phyloP scores from a whole-genome alignment of 106 monocot genomes.

The Cymbidium sinense region DNA sequence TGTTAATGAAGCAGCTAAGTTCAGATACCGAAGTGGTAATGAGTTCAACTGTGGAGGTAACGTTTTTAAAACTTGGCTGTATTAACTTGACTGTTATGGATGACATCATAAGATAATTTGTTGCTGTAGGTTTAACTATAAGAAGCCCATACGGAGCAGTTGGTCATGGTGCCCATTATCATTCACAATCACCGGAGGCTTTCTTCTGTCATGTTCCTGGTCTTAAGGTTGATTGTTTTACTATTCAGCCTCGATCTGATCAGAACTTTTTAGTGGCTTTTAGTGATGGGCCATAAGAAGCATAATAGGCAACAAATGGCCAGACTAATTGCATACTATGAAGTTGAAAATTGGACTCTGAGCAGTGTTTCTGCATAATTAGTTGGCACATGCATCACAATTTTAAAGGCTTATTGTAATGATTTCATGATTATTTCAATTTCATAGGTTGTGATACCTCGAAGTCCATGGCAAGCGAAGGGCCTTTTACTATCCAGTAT shows the following conservation, averaged over 20 bases:
- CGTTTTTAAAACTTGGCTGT: constrained; percentile 3
- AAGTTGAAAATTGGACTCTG: neutral
- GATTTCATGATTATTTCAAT: neutral
- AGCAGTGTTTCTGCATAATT: neutral
- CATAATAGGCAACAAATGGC: neutral
- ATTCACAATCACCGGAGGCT: constrained; percentile 95
- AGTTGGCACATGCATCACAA: neutral
- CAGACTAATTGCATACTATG: neutral
- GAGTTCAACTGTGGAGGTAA: constrained; percentile 95
- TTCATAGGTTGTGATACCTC: constrained; percentile 90
- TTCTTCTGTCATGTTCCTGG: constrained; percentile 99
- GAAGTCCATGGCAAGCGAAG: constrained; percentile 87
- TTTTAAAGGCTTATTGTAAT: neutral
- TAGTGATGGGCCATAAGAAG: neutral
- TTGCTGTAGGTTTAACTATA: constrained; percentile 66
- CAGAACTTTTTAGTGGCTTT: neutral
- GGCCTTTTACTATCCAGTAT: constrained; percentile 80
- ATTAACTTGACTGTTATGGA: neutral
- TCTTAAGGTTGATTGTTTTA: constrained; percentile 55
- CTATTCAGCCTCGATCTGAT: neutral
- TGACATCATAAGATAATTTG: neutral
- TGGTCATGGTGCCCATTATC: constrained; percentile 97
- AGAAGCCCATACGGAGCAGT: constrained; percentile 98
- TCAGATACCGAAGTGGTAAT: constrained; percentile 96
- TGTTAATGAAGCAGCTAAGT: constrained; percentile 98